These are phyloP conservation scores for Tilletia indica DNA, from an alignment of 1,284 basidiomycete genomes.

Conservation along the genomic window DNA sequence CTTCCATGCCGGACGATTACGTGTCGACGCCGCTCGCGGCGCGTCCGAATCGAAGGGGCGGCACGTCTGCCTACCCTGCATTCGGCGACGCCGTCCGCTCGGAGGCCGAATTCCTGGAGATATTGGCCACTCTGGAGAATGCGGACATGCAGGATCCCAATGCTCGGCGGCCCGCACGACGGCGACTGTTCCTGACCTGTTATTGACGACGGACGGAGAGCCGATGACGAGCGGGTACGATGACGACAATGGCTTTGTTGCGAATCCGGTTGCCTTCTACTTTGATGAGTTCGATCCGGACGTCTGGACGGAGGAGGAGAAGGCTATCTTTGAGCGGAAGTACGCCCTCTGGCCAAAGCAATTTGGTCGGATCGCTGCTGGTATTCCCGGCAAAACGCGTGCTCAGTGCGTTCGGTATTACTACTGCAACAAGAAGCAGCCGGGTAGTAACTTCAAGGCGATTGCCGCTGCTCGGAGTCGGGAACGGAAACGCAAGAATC, in stretches of 20 bases:
- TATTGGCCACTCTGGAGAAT: constrained; percentile 85
- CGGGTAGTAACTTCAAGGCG: constrained; percentile 52
- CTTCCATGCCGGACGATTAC: constrained; percentile 7
- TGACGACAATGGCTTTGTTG: constrained; percentile 78
- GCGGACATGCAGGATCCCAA: constrained; percentile 89
- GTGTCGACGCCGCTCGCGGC: constrained; percentile 22
- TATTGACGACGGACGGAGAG: constrained; percentile 64
- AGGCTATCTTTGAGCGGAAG: constrained; percentile 73
- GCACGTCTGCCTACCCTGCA: constrained; percentile 37
- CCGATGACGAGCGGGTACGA: constrained; percentile 67
- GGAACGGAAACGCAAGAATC: constrained; percentile 51
- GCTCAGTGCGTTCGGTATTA: constrained; percentile 89
- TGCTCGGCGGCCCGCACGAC: constrained; percentile 81
- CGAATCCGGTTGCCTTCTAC: constrained; percentile 71
- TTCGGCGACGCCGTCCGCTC: constrained; percentile 88
- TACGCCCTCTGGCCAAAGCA: constrained; percentile 87
- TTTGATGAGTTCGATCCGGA: constrained; percentile 49
- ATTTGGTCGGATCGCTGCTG: constrained; percentile 80
- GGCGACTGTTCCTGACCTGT: constrained; percentile 90
- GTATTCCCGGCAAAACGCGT: constrained; percentile 78
- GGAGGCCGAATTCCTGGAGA: constrained; percentile 95
- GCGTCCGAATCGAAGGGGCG: constrained; percentile 38
- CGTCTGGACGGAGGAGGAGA: constrained; percentile 81
- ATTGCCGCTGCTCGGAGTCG: constrained; percentile 46
- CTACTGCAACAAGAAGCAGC: constrained; percentile 83